Base-by-base conservation (phyloP, 306 rosid species). In the Senna siamea region DNA sequence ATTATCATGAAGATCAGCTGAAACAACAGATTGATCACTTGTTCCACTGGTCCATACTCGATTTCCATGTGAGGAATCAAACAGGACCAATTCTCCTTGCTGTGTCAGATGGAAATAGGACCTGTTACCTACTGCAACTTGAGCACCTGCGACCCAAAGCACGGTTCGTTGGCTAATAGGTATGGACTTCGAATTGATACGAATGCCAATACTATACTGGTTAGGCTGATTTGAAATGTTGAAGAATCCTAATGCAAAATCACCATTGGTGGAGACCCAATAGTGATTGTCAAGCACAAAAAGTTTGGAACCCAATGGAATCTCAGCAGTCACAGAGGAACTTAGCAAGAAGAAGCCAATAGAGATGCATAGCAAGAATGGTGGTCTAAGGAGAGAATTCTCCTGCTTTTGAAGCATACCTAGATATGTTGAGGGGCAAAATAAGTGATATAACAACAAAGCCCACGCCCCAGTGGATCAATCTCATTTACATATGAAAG, bases 261-360 rank as follows among this genome's bases (percentile, higher is more conserved):
- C 89, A 22, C 93, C 92, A 79, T 83, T 88, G 10, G 89, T 61
- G 73, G 96, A 92, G 83, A 85, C 75, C 96, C 97, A 92, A 52
- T 9, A 62, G 52, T 77, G 76, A 74, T 75, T 80, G 15, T 83
- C 92, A 17, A 30, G 77, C 30, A 77, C 88, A 62, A 79, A 80
- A 71, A 92, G 84, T 69, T 85, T 86, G 3, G 96, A 92, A 75
- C 84, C 96, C 80, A 92, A 74, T 1, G 92, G 90, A 74, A 92
- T 88, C 55, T 79, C 79, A 56, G 88, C 64, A 57, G 51, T 17
- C 47, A 77, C 87, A 77, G 72, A 59, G 63, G 79, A 43, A 83
- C 72, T 85, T 26, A 85, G 76, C 80, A 76, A 76, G 73, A 85
- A 76, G 47, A 86, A 78, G 55, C 86, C 81, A 63, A 54, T 48